phyloP scores from a whole-genome alignment of 805 yeast genomes.

The Danielia reshetovae region DNA sequence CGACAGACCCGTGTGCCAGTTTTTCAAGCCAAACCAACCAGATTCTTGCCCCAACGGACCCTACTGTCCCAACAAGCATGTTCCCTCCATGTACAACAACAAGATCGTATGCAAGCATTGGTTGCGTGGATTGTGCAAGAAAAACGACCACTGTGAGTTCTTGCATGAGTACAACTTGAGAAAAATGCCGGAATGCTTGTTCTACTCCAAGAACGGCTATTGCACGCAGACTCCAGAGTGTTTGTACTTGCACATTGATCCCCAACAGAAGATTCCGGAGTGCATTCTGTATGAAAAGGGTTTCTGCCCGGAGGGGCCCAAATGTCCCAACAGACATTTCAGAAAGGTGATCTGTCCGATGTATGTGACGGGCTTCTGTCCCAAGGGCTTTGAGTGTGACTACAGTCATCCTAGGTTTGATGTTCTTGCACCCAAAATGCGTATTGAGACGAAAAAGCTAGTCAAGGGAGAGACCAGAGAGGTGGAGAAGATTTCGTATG shows the following conservation, averaged over 20 bases:
- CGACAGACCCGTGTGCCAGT: constrained; percentile 83
- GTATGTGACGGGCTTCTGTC: constrained; percentile 89
- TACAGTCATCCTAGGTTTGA: constrained; percentile 81
- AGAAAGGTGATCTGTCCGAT: constrained; percentile 72
- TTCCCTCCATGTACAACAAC: constrained; percentile 45
- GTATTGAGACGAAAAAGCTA: constrained; percentile 14
- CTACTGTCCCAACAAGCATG: constrained; percentile 85
- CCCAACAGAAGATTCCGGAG: constrained; percentile 80
- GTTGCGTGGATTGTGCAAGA: constrained; percentile 95
- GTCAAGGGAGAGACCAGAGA: constrained; percentile 18
- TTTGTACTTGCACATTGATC: constrained; percentile 86
- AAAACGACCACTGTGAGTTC: constrained; percentile 94
- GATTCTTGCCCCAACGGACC: constrained; percentile 79
- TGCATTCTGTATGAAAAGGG: constrained; percentile 83
- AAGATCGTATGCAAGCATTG: constrained; percentile 95
- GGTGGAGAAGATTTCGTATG: constrained; percentile 18
- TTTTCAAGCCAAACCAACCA: constrained; percentile 52
- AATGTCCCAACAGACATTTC: constrained; percentile 77
- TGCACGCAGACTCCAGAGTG: constrained; percentile 96
- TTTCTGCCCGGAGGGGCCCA: constrained; percentile 89
- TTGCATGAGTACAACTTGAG: constrained; percentile 90
- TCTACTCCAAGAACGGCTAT: constrained; percentile 74
- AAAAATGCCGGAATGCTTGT: constrained; percentile 95
- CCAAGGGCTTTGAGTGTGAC: constrained; percentile 76
- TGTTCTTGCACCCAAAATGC: constrained; percentile 34